Evolutionary conservation across 2,329 filamentous ascomycete genomes (phyloP).

Genomic region (Rutstroemia sp.): DNA sequence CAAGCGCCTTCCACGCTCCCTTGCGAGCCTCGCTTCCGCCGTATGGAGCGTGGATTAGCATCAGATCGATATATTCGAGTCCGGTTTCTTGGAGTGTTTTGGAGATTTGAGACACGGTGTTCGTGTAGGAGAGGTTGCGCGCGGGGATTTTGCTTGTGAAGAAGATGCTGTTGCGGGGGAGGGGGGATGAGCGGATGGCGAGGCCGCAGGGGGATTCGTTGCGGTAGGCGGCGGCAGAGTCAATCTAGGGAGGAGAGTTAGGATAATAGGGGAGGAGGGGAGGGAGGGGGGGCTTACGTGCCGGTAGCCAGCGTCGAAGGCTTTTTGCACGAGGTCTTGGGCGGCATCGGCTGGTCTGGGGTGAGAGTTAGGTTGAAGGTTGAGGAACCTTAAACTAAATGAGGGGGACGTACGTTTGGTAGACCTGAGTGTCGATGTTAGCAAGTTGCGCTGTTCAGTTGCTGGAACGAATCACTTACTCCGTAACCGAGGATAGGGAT

Average conservation of each 20-base stretch:
- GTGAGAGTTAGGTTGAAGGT: too few relatives aligned
- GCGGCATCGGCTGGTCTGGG: constrained; percentile 42
- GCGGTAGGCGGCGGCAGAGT: constrained; percentile 49
- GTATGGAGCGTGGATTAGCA: constrained; percentile 55
- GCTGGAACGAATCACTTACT: constrained; percentile 16
- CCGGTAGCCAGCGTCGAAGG: constrained; percentile 47
- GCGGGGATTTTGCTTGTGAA: constrained; percentile 55
- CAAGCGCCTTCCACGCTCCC: constrained; percentile 53
- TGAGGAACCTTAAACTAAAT: not conserved
- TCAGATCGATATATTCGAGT: constrained; percentile 60
- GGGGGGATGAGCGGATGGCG: constrained; percentile 42
- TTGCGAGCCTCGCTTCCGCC: constrained; percentile 49
- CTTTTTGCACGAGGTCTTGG: constrained; percentile 50
- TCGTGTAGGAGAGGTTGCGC: constrained; percentile 50
- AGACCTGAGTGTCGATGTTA: constrained; percentile 2
- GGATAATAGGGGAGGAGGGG: too few relatives aligned
- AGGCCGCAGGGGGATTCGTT: constrained; percentile 49
- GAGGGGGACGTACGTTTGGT: not conserved
- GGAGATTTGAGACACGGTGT: constrained; percentile 55
- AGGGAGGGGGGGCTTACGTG: constrained; percentile 36
- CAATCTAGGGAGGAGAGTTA: constrained; percentile 35
- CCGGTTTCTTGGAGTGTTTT: constrained; percentile 50
- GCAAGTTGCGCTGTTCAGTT: not conserved
- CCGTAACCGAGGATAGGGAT: constrained; percentile 55
- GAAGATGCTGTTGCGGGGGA: constrained; percentile 50